phyloP scores from a whole-genome alignment of 2,329 filamentous ascomycete species.

The Apiospora sp. region DNA sequence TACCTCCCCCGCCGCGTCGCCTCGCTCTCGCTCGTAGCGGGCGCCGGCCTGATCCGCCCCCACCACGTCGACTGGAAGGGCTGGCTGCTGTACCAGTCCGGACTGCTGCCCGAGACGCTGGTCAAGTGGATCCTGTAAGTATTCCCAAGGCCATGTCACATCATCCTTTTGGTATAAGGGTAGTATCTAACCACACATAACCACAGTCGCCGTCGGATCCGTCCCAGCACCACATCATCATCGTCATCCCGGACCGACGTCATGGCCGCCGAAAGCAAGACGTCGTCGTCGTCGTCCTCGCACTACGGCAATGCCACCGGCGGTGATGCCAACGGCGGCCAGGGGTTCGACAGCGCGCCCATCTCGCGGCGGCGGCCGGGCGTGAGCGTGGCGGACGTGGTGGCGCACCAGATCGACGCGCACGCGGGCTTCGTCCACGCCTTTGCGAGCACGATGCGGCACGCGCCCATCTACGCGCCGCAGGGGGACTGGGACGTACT shows the following conservation, averaged over 20 bases:
- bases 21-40: conserved; percentile 71
- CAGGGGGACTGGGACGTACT: conserved; percentile 68
- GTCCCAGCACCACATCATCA: background rate
- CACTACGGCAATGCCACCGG: conserved; percentile 37
- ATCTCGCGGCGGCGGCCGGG: conserved; percentile 60
- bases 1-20: conserved; percentile 72
- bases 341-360: conserved; percentile 53
- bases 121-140: conserved; percentile 55
- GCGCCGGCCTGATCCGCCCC: conserved; percentile 72
- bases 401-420: conserved; percentile 72
- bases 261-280: conserved; percentile 35
- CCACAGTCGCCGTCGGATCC: conserved; percentile 3
- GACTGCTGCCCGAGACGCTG: conserved; percentile 66
- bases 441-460: conserved; percentile 74
- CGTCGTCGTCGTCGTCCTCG: background rate
- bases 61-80: conserved; percentile 67
- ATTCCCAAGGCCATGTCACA: no score
- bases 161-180: no score
- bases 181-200: background rate
- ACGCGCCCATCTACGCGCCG: conserved; percentile 73
- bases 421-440: conserved; percentile 74
- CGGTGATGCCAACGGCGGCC: conserved; percentile 47
- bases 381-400: conserved; percentile 67
- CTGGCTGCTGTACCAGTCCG: conserved; percentile 68
- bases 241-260: conserved; percentile 30